These are phyloP conservation scores for Dipteronia dyeriana DNA, from an alignment of 345 rosid species.

Conservation along the genomic window DNA sequence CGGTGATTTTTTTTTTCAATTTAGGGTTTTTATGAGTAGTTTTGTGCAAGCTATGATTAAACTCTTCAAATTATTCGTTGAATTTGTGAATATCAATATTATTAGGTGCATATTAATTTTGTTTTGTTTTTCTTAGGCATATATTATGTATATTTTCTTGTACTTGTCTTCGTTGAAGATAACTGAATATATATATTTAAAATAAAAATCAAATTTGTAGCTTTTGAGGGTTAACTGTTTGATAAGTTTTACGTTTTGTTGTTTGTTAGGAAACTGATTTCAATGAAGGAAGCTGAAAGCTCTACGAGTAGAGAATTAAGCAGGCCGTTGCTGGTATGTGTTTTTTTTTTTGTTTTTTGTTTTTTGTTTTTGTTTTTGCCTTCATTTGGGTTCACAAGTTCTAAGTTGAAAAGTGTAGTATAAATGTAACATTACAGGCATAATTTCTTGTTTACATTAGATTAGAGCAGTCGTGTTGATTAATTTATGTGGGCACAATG, in stretches of 20 bases:
- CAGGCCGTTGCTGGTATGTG: conserved; percentile 26
- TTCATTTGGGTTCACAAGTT: neutral
- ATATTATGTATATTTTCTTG: neutral
- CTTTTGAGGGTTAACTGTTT: neutral
- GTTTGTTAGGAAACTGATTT: conserved; percentile 18
- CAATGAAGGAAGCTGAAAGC: conserved; percentile 27
- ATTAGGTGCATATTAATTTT: neutral
- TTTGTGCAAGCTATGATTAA: neutral
- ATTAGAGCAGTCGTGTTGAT: neutral
- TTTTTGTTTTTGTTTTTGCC: neutral
- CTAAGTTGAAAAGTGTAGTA: neutral
- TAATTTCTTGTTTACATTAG: too few species aligned
- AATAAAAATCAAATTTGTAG: neutral
- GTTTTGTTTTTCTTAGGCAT: too few species aligned
- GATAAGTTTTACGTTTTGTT: neutral
- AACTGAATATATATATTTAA: neutral
- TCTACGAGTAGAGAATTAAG: conserved; percentile 27
- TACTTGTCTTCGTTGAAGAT: neutral
- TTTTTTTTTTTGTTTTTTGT: too few species aligned
- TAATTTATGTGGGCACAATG: neutral
- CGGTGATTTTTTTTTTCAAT: neutral
- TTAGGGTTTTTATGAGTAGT: neutral
- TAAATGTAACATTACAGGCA: neutral
- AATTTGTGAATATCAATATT: neutral
- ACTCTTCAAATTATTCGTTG: neutral